Percentiles rank a stretch among this genome's conserved stretches.
phyloP scores from a whole-genome alignment of 1,284 basidiomycete species.

The Cutaneotrichosporon cyanovorans region DNA sequence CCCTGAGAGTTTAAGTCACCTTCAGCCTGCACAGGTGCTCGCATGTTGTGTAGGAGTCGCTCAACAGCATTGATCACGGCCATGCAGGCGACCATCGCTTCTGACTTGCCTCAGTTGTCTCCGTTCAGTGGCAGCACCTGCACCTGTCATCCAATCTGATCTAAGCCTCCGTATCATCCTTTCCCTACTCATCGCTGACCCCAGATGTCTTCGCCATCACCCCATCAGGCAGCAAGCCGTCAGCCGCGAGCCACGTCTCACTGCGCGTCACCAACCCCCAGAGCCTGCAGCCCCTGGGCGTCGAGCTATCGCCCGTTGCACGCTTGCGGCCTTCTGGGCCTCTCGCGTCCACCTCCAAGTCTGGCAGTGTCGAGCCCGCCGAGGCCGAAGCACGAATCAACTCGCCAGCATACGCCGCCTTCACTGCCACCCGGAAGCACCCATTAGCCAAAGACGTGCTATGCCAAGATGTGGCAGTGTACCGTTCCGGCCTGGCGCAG shows the following conservation, averaged over 20 bases:
- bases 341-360: neutral
- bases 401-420: slow-evolving; percentile 1
- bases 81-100: no score
- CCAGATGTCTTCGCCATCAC: slow-evolving; percentile 68
- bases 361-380: no score
- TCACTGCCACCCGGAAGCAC: slow-evolving; percentile 14
- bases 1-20: no score
- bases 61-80: no score
- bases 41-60: no score
- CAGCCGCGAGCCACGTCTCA: slow-evolving; percentile 58
- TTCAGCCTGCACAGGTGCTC: no score
- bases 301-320: slow-evolving; percentile 54
- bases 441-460: slow-evolving; percentile 16
- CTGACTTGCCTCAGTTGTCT: no score
- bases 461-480: slow-evolving; percentile 31
- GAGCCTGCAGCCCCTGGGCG: slow-evolving; percentile 52
- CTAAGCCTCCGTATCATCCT: no score
- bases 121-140: no score
- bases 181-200: slow-evolving; percentile 36
- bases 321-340: slow-evolving; percentile 45
- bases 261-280: slow-evolving; percentile 54
- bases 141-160: no score
- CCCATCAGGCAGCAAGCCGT: slow-evolving; percentile 63
- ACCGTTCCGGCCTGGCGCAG: slow-evolving; percentile 14
- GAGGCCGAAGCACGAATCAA: no score